A percentile compares a stretch with the other conserved stretches of the same genome.
Evolutionary conservation across 139 green algal genomes (phyloP).

Genomic region (Limnomonas spitsbergensis): DNA sequence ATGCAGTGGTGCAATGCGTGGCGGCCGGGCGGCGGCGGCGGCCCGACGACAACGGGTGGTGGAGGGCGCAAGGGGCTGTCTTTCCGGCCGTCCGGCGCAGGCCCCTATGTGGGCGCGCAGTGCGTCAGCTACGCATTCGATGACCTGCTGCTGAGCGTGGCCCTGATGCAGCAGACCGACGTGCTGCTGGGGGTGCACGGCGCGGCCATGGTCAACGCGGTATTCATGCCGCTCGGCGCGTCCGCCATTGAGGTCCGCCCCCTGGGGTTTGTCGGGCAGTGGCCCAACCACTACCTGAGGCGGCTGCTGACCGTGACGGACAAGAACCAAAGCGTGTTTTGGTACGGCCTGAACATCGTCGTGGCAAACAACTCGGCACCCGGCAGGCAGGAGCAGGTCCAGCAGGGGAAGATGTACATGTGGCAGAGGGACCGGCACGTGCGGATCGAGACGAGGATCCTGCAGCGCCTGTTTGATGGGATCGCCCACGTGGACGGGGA

Average conservation of each 20-base stretch:
- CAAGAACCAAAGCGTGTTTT: conserved; percentile 1
- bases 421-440: neutral
- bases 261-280: neutral
- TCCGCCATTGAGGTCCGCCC: neutral
- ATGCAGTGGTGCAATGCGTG: neutral
- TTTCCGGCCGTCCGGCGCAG: too few relatives aligned
- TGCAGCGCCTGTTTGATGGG: conserved; percentile 1
- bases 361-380: neutral
- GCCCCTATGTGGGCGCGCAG: neutral
- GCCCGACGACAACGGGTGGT: too few relatives aligned
- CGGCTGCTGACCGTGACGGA: neutral
- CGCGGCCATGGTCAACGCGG: neutral
- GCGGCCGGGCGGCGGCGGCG: too few relatives aligned
- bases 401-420: neutral
- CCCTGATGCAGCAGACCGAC: neutral
- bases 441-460: neutral
- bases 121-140: neutral
- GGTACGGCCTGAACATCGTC: neutral
- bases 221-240: neutral
- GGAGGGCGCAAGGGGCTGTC: neutral
- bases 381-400: neutral
- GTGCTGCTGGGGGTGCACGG: neutral
- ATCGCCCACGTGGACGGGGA: neutral
- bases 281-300: conserved; percentile 1
- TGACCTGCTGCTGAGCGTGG: neutral